Evolutionary conservation across 768 basidiomycete species (phyloP).

Genomic region (Auricularia auricula-judae): DNA sequence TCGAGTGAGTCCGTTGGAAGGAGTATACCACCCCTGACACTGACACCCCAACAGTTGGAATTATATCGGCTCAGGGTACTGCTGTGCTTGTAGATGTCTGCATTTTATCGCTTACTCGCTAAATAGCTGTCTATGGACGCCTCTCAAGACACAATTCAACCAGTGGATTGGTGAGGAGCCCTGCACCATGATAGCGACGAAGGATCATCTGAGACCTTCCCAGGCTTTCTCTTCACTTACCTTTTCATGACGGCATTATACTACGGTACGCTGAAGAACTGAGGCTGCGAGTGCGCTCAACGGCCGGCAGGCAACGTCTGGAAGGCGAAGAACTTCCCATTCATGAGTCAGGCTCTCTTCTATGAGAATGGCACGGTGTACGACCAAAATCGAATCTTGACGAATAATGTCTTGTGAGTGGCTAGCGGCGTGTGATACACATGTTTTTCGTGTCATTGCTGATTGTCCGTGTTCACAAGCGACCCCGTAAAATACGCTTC

Average conservation of each 20-base stretch:
- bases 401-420: conserved; percentile 11
- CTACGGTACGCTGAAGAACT: conserved; percentile 6
- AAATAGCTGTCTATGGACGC: conserved; percentile 17
- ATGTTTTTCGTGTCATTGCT: conserved; percentile 5
- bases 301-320: conserved; percentile 11
- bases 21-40: neutral
- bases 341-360: conserved; percentile 19
- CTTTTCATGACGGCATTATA: conserved; percentile 15
- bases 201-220: conserved; percentile 1
- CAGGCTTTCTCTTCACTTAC: conserved; percentile 9
- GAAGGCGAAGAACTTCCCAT: conserved; percentile 20
- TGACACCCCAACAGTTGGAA: conserved; percentile 7
- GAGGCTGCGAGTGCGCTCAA: neutral
- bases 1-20: conserved; percentile 6
- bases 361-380: conserved; percentile 14
- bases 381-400: conserved; percentile 15
- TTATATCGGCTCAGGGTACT: conserved; percentile 9
- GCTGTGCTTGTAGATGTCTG: neutral
- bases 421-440: conserved; percentile 13
- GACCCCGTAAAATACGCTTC: conserved; percentile 9
- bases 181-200: too few relatives aligned
- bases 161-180: conserved; percentile 10
- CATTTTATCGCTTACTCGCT: neutral
- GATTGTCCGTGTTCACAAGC: neutral
- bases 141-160: conserved; percentile 17